A percentile compares a stretch with the other conserved stretches of the same genome.
Evolutionary conservation across 306 rosid species (phyloP).

Genomic region (Vachellia pachyceras): DNA sequence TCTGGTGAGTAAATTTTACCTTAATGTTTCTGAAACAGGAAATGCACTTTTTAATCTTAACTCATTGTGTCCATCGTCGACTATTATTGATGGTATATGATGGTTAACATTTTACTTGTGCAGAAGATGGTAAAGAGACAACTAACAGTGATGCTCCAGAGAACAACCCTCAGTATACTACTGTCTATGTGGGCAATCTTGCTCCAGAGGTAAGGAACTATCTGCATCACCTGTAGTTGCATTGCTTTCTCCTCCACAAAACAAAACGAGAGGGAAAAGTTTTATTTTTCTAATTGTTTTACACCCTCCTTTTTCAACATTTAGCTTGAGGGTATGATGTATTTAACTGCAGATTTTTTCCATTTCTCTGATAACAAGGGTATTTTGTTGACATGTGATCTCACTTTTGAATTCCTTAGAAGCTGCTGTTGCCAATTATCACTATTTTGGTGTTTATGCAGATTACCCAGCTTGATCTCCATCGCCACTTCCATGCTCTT

Average conservation of each 20-base stretch:
- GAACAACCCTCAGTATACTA: constrained; percentile 93
- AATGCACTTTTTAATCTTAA: neutral
- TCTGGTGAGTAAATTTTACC: constrained; percentile 63
- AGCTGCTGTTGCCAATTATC: too few species aligned
- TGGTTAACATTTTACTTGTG: constrained; percentile 37
- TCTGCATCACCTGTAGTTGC: neutral
- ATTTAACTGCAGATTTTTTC: too few species aligned
- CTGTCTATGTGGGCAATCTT: constrained; percentile 97
- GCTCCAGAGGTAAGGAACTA: constrained; percentile 73
- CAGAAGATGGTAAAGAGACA: constrained; percentile 95
- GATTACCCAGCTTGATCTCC: too few species aligned
- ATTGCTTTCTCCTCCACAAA: neutral
- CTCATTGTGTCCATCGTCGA: too few species aligned
- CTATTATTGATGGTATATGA: neutral
- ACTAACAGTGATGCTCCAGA: constrained; percentile 83
- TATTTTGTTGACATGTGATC: too few species aligned
- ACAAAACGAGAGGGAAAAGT: neutral
- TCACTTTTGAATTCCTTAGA: too few species aligned
- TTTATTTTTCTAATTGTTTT: constrained; percentile 4
- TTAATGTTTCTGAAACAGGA: constrained; percentile 19
- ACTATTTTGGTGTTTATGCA: too few species aligned
- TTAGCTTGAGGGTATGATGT: too few species aligned
- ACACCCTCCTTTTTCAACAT: neutral
- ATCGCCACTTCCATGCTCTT: too few species aligned
- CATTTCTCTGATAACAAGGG: too few species aligned